These are phyloP conservation scores for Chalciporus piperatoides DNA, from an alignment of 1,284 basidiomycete genomes.

Conservation along the genomic window DNA sequence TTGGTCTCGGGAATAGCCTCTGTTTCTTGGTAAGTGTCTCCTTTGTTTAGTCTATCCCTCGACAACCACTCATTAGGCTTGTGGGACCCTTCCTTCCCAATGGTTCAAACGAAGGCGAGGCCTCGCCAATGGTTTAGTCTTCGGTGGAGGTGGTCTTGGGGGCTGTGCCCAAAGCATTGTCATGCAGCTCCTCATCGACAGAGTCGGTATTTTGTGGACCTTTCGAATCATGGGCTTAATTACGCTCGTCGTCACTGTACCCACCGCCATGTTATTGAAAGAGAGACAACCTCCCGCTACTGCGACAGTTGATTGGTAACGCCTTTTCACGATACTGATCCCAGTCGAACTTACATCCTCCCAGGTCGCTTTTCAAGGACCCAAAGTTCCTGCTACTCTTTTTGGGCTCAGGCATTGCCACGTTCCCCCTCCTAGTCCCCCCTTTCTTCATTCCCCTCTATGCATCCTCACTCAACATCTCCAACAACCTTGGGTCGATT, in stretches of 20 bases:
- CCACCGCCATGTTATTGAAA: constrained; percentile 31
- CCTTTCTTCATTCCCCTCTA: constrained; percentile 38
- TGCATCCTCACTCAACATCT: constrained; percentile 30
- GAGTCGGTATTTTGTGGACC: constrained; percentile 32
- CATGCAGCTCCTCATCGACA: constrained; percentile 30
- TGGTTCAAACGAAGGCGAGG: constrained; percentile 33
- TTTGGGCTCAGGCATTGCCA: constrained; percentile 32
- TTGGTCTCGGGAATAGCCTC: constrained; percentile 20
- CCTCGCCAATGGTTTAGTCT: constrained; percentile 34
- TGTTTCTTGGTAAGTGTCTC: constrained; percentile 23
- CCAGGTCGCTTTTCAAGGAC: constrained; percentile 34
- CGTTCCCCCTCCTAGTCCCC: constrained; percentile 36
- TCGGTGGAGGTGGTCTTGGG: constrained; percentile 34
- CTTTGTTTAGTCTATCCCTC: neutral
- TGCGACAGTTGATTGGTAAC: constrained; percentile 21
- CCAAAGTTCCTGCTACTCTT: constrained; percentile 33
- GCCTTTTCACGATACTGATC: neutral
- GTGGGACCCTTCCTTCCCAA: constrained; percentile 32
- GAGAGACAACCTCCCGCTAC: constrained; percentile 25
- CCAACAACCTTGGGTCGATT: constrained; percentile 23
- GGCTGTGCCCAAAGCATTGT: constrained; percentile 31
- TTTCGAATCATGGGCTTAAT: constrained; percentile 34
- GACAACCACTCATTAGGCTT: constrained; percentile 17
- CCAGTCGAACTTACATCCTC: neutral
- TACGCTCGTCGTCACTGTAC: constrained; percentile 29